Percentiles rank a stretch among this genome's conserved stretches.
These are phyloP conservation scores for Hypholoma fasciculare DNA, from an alignment of 768 basidiomycete genomes.

Conservation along the genomic window DNA sequence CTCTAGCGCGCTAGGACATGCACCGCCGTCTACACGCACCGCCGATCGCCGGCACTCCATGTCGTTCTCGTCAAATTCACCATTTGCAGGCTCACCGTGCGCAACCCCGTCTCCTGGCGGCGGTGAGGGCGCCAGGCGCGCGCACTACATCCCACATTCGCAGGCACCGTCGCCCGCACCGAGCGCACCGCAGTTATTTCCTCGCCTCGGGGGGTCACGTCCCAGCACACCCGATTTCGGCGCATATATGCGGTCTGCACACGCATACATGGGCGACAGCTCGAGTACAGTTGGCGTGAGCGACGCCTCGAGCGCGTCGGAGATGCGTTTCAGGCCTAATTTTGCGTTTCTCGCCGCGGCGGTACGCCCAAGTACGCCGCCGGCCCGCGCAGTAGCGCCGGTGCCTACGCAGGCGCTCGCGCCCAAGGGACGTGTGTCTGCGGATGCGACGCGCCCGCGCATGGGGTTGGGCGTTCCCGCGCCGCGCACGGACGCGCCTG, in stretches of 20 bases:
- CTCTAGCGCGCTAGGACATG: constrained; percentile 29
- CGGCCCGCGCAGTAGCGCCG: neutral
- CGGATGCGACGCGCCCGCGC: no score
- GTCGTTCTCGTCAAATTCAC: neutral
- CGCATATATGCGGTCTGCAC: neutral
- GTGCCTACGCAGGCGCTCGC: neutral
- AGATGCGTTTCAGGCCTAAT: neutral
- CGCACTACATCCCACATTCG: neutral
- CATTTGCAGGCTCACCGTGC: neutral
- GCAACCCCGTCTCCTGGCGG: neutral
- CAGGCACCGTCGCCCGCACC: neutral
- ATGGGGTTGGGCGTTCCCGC: no score
- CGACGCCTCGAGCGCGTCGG: constrained; percentile 9
- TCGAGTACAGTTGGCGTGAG: constrained; percentile 7
- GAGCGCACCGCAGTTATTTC: neutral
- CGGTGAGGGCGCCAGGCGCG: neutral
- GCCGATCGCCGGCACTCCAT: constrained; percentile 2
- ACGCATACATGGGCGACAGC: constrained; percentile 3
- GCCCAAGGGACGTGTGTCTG: no score
- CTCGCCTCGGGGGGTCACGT: neutral
- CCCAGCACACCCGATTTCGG: neutral
- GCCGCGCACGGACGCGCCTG: no score
- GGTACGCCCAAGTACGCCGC: neutral
- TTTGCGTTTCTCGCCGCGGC: neutral
- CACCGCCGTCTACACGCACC: neutral